Base-by-base conservation (phyloP, 129 eudicot species). In the Escallonia herrerae region DNA sequence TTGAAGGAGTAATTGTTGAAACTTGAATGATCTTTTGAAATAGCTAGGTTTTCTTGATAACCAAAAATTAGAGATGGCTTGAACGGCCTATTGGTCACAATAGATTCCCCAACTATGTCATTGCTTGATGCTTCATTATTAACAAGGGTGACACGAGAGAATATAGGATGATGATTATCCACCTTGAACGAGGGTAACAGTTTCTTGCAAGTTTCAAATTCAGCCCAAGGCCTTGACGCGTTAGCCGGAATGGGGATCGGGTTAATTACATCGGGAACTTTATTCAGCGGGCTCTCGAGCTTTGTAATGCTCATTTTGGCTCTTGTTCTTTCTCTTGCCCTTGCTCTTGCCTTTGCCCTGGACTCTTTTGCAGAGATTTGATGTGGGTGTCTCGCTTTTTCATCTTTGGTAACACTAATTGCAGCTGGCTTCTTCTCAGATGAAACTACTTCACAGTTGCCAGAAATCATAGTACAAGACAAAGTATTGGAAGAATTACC, bases 301-400 rank as follows among this genome's bases (percentile, higher is more conserved):
- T 64, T 70, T 69, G 67, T 80, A 63, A 66, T 61, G 56, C 61
- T 57, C 53, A 67, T 72, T 74, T 91, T 91, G 15, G 82, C 77
- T 10, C 65, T 70, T 8, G 97, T 84, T 74, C 97, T 81, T 65
- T 82, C 94, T 41, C 96, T 84, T 43, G 97, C 97, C 68, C 97
- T 83, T 48, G 81, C 84, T 75, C 96, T 84, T 47, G 97, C 97
- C 78, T 85, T 87, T 58, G 82, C 94, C 77, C 97, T 87, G 8
- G 67, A 65, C 69, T 78, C 84, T 59, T 45, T 82, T 33, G 80
- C 81, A 63, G 80, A 55, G 59, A 72, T 15, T 37, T 46, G 64
- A 61, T 72, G 60, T 6, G 40, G 71, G 42, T 56, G 9, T 57
- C 66, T 56, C n/a, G 65, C 71, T 55, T 72, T 74, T 69, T 64